Evolutionary conservation across 2,329 filamentous ascomycete species (phyloP).

Genomic region (Exophiala lecanii-corni): DNA sequence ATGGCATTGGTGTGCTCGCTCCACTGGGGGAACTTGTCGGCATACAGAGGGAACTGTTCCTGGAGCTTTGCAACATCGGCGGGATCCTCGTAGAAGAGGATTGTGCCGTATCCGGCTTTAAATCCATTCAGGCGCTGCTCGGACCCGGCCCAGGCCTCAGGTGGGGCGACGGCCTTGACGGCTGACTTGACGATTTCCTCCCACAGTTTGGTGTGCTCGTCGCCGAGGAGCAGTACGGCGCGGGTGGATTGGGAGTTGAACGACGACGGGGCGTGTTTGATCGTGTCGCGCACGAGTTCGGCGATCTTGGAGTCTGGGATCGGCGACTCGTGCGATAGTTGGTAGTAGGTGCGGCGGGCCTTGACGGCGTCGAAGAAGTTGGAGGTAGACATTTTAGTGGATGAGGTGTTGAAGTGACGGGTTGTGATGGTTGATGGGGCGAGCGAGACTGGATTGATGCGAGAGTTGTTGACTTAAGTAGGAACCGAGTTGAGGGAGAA

Average conservation of each 20-base stretch:
- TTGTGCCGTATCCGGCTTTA: constrained; percentile 65
- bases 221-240: constrained; percentile 70
- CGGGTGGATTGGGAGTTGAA: constrained; percentile 90
- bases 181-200: constrained; percentile 37
- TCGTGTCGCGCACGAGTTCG: constrained; percentile 18
- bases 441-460: not conserved
- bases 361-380: constrained; percentile 15
- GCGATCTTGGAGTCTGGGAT: constrained; percentile 22
- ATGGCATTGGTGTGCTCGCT: constrained; percentile 73
- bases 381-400: constrained; percentile 12
- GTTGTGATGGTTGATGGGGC: not conserved
- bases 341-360: constrained; percentile 22
- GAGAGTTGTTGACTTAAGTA: not conserved
- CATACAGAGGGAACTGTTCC: constrained; percentile 57
- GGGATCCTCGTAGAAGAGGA: constrained; percentile 83
- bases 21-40: constrained; percentile 75
- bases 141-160: constrained; percentile 12
- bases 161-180: constrained; percentile 18
- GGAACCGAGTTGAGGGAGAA: not conserved
- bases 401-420: not conserved
- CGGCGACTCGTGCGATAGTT: constrained; percentile 16
- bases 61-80: constrained; percentile 57
- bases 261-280: constrained; percentile 54
- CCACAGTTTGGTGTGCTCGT: constrained; percentile 86
- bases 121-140: constrained; percentile 19